Percentiles rank a stretch among this genome's conserved stretches.
These are phyloP conservation scores for Magnusiomyces ingens DNA, from an alignment of 1,139 yeast genomes.

Conservation along the genomic window DNA sequence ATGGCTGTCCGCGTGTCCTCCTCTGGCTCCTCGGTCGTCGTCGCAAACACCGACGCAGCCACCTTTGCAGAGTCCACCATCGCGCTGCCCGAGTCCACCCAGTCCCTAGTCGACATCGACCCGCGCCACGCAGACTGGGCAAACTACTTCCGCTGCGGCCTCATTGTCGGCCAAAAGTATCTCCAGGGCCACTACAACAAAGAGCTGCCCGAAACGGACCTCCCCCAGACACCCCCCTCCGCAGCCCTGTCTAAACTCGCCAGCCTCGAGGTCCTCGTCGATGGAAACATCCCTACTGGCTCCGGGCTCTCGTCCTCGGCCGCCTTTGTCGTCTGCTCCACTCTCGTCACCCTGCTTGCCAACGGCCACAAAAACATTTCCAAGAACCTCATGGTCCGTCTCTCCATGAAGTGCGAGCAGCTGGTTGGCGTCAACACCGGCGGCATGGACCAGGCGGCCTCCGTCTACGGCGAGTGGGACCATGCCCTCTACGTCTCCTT, in stretches of 20 bases:
- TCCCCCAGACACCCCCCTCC: neutral
- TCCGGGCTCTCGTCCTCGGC: constrained; percentile 70
- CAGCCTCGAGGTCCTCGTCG: constrained; percentile 50
- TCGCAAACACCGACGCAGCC: constrained; percentile 40
- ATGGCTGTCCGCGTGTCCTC: constrained; percentile 41
- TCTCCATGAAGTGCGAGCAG: constrained; percentile 65
- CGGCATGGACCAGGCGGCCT: constrained; percentile 75
- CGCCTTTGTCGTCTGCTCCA: constrained; percentile 62
- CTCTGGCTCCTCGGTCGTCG: constrained; percentile 15
- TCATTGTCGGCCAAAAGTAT: constrained; percentile 52
- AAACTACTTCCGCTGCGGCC: constrained; percentile 62
- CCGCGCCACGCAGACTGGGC: constrained; percentile 52
- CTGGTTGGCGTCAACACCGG: constrained; percentile 71
- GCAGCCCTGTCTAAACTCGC: constrained; percentile 17
- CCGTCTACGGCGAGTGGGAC: constrained; percentile 56
- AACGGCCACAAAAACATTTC: constrained; percentile 42
- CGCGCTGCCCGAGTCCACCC: constrained; percentile 38
- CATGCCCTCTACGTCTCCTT: constrained; percentile 59
- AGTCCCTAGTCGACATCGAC: constrained; percentile 43
- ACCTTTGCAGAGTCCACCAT: constrained; percentile 39
- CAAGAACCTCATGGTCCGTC: constrained; percentile 49
- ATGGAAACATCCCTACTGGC: constrained; percentile 68
- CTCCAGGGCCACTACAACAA: constrained; percentile 23
- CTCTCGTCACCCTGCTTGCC: constrained; percentile 51
- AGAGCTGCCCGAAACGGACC: constrained; percentile 9